Evolutionary conservation across 352 stramenopile species (phyloP).

Genomic region (Thalassiosira ordinaria): DNA sequence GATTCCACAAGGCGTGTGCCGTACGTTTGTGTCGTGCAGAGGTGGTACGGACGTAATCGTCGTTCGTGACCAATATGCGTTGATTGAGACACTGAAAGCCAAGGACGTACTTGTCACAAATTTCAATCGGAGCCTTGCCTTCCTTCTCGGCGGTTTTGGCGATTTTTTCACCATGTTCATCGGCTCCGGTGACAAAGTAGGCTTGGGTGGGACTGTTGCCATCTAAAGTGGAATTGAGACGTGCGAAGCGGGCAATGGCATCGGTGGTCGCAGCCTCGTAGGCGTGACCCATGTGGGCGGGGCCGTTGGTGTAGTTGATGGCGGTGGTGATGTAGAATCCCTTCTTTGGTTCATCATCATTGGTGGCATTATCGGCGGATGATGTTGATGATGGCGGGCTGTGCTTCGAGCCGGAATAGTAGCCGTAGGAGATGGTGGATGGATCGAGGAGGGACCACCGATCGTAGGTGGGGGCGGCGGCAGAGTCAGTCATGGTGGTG

Average conservation of each 20-base stretch:
- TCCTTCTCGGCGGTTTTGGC: constrained; percentile 93
- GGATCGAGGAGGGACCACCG: constrained; percentile 77
- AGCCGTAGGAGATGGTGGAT: constrained; percentile 76
- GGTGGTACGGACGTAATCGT: constrained; percentile 96
- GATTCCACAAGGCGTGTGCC: constrained; percentile 94
- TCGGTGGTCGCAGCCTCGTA: constrained; percentile 98
- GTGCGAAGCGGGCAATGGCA: constrained; percentile 95
- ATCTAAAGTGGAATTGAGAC: constrained; percentile 74
- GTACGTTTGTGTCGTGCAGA: constrained; percentile 94
- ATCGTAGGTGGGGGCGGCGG: constrained; percentile 59
- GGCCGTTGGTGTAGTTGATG: constrained; percentile 99
- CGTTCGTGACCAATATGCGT: constrained; percentile 87
- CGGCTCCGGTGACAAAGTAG: constrained; percentile 91
- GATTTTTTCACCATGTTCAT: constrained; percentile 99
- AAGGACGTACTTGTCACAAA: constrained; percentile 92
- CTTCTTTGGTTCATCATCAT: constrained; percentile 30
- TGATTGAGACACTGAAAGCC: constrained; percentile 89
- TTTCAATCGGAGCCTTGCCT: constrained; percentile 91
- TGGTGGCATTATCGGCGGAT: constrained; percentile 34
- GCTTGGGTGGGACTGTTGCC: constrained; percentile 29
- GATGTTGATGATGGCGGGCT: constrained; percentile 53
- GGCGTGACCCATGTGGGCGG: constrained; percentile 97
- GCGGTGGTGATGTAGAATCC: constrained; percentile 98
- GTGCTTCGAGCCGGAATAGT: constrained; percentile 38
- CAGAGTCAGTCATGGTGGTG: constrained; percentile 21